phyloP scores from a whole-genome alignment of 2,329 filamentous ascomycete species.

The Monosporascus cannonballus region DNA sequence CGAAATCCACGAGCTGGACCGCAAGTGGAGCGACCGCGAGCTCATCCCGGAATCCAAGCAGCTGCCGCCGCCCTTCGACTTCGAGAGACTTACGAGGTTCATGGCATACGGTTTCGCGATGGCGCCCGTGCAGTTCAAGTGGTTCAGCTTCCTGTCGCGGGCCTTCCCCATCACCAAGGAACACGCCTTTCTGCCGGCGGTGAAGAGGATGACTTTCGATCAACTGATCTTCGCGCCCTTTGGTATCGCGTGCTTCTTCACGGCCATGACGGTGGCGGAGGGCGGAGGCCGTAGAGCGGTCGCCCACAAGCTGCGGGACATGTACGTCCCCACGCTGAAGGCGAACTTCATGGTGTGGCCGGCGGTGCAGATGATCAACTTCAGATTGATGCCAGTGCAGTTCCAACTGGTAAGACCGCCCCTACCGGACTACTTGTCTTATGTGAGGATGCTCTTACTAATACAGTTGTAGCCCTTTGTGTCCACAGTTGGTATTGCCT shows the following conservation, averaged over 20 bases:
- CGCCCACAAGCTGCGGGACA: conserved; percentile 79
- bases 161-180: conserved; percentile 81
- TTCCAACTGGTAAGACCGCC: conserved; percentile 78
- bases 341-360: conserved; percentile 96
- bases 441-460: conserved; percentile 1
- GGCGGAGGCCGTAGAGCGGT: conserved; percentile 80
- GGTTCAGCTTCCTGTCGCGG: conserved; percentile 81
- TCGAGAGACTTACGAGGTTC: conserved; percentile 88
- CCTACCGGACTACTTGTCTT: not conserved
- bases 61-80: conserved; percentile 83
- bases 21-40: conserved; percentile 61
- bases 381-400: conserved; percentile 88
- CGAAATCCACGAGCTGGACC: conserved; percentile 82
- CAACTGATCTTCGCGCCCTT: conserved; percentile 90
- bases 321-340: conserved; percentile 90
- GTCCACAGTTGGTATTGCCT: conserved; percentile 90
- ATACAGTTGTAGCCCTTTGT: conserved; percentile 70
- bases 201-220: conserved; percentile 89
- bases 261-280: conserved; percentile 92
- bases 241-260: conserved; percentile 84
- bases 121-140: conserved; percentile 91
- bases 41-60: conserved; percentile 57
- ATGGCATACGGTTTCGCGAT: conserved; percentile 97
- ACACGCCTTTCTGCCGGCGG: conserved; percentile 65
- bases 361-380: conserved; percentile 93